Percentiles rank a stretch among this genome's conserved stretches.
Conservation (phyloP, 495 filamentous ascomycete genomes). For the Talaromyces nanjingensis region DNA sequence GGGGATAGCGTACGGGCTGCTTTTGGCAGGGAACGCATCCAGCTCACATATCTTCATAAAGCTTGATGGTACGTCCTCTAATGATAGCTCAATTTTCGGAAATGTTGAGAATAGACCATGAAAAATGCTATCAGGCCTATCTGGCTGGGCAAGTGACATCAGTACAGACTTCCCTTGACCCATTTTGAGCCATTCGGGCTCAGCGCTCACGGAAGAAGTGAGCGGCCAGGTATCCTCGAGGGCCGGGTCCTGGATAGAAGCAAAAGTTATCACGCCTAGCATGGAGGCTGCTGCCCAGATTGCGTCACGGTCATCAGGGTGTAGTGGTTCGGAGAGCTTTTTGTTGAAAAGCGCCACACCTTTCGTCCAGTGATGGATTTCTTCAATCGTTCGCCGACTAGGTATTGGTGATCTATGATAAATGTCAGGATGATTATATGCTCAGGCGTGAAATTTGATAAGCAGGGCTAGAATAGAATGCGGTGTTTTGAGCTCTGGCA, state of each 20-base stretch:
- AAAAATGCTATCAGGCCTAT: slow-evolving; percentile 30
- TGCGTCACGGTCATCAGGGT: slow-evolving; percentile 29
- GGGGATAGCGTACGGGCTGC: slow-evolving; percentile 24
- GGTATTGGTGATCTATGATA: background rate
- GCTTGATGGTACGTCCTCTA: background rate
- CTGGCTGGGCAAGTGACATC: slow-evolving; percentile 23
- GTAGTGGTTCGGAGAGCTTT: slow-evolving; percentile 22
- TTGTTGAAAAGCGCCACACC: slow-evolving; percentile 23
- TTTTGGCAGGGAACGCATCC: background rate
- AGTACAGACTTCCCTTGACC: slow-evolving; percentile 26
- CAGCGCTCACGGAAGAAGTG: slow-evolving; percentile 15
- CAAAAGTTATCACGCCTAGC: slow-evolving; percentile 26
- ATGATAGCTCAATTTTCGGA: background rate
- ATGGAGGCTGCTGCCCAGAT: slow-evolving; percentile 33
- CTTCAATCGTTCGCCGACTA: slow-evolving; percentile 14
- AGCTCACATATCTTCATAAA: slow-evolving; percentile 1
- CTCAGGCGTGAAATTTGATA: background rate
- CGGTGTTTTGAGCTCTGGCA: background rate
- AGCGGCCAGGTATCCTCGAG: slow-evolving; percentile 29
- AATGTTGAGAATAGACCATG: slow-evolving; percentile 15
- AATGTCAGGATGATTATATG: background rate
- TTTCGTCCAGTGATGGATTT: slow-evolving; percentile 26
- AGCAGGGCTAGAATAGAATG: background rate
- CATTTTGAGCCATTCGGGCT: slow-evolving; percentile 30
- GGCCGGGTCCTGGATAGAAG: slow-evolving; percentile 19